Base-by-base conservation (phyloP, 441 rosid genomes). In the Caryocar brasiliense region DNA sequence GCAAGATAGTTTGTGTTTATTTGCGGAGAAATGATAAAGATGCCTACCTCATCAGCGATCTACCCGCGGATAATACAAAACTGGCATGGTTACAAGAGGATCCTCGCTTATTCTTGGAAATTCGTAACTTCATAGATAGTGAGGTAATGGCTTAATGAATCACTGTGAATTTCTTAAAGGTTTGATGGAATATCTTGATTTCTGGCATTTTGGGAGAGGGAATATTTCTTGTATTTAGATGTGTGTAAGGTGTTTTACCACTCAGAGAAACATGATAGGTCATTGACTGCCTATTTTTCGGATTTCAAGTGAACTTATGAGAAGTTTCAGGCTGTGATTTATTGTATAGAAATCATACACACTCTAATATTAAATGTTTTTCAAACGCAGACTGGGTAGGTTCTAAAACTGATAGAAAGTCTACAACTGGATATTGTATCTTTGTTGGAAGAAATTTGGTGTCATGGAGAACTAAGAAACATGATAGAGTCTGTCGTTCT, bases 381-480 rank as follows among this genome's bases (percentile, higher is more conserved):
- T 12, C 7, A 7, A 3, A 39, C 27, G 46, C 14, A 0, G n/a
- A 39, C 28, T 51, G 6, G 46, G 35, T 1, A 2, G 26, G 36
- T 3, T 39, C 37, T 6, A 25, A 26, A 5, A 3, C 6, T 0
- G 35, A 51, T 38, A 18, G 26, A 6, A 38, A 19, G 7, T 25
- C 14, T 10, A 50, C 11, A 2, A 10, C 39, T 2, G n/a, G 40
- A 1, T 47, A 47, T 33, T 47, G 7, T 33, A 28, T 30, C 6
- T 47, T 47, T 47, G 40, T 33, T 47, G 40, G 53, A 32, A 40
- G 26, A n/a, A 33, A 47, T 32, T 21, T 47, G 2, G 28, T 47
- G 1, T 47, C 39, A 7, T 47, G 29, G 29, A 47, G 22, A 2
- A 29, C 28, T 3, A 47, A 47, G 40, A 47, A 32, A 10, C 21